Conservation (phyloP, 139 green algal genomes). For the Eudorina sp. region DNA sequence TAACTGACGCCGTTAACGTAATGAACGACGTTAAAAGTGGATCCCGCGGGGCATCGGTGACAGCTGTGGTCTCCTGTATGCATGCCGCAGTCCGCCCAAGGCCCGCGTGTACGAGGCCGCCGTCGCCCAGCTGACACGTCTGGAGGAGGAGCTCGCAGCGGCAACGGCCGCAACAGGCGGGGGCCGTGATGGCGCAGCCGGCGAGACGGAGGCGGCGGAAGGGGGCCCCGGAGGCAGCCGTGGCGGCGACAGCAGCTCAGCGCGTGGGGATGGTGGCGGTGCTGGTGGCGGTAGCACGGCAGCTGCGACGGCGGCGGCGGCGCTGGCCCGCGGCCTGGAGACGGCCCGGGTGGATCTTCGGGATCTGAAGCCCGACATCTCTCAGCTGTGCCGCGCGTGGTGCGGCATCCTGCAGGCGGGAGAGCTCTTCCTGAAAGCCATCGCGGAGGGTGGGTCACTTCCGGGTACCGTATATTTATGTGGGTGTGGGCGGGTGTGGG, state of each 20-base stretch:
- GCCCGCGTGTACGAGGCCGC: slow-evolving; percentile 15
- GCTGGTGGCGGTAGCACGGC: neutral
- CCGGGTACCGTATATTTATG: no score
- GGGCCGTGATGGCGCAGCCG: no score
- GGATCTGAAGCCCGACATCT: slow-evolving; percentile 5
- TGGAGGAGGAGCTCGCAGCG: slow-evolving; percentile 7
- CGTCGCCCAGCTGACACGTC: neutral
- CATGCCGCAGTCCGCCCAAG: slow-evolving; percentile 20
- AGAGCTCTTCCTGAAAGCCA: neutral
- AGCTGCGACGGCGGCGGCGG: neutral
- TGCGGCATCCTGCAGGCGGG: neutral
- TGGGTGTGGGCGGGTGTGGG: no score
- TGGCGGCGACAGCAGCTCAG: neutral
- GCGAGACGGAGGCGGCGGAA: neutral
- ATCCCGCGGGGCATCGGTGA: no score
- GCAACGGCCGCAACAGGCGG: no score
- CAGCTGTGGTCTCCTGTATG: no score
- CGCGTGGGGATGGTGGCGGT: neutral
- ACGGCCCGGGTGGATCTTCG: neutral
- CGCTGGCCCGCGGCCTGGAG: neutral
- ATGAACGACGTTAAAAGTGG: neutral
- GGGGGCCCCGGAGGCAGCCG: neutral
- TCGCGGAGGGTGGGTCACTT: neutral
- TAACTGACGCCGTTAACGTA: neutral
- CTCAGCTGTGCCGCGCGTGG: slow-evolving; percentile 19